Conservation (phyloP, 352 stramenopile genomes). For the Phytophthora capsici region DNA sequence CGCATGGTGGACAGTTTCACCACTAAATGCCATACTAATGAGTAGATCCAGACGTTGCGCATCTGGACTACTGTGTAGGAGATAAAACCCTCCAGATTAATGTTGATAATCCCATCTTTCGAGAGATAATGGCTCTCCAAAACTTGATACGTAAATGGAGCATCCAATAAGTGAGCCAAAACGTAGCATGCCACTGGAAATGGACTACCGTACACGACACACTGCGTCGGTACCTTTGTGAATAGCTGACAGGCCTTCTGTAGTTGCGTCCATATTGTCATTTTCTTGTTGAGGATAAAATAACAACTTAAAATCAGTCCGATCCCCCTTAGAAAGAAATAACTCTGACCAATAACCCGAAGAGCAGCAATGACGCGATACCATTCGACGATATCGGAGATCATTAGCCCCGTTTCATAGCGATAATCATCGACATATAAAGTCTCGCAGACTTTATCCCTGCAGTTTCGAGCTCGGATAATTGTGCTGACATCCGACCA, state of each 20-base stretch:
- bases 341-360: conserved; percentile 41
- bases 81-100: conserved; percentile 31
- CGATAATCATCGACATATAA: conserved; percentile 54
- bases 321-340: conserved; percentile 42
- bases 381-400: conserved; percentile 34
- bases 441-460: conserved; percentile 30
- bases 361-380: conserved; percentile 33
- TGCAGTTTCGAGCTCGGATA: conserved; percentile 30
- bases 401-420: conserved; percentile 35
- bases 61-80: conserved; percentile 50
- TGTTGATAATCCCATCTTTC: conserved; percentile 25
- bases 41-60: conserved; percentile 48
- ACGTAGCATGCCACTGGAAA: conserved; percentile 54
- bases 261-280: background rate
- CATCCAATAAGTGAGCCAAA: conserved; percentile 52
- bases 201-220: conserved; percentile 52
- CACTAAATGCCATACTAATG: conserved; percentile 31
- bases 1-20: background rate
- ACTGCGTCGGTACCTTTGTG: conserved; percentile 52
- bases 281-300: conserved; percentile 6
- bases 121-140: conserved; percentile 41
- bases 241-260: conserved; percentile 33
- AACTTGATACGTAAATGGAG: conserved; percentile 43
- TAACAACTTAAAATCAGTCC: conserved; percentile 35
- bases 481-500: conserved; percentile 31